Base-by-base conservation (phyloP, 257 asterid species). In the Nicotiana undulata region DNA sequence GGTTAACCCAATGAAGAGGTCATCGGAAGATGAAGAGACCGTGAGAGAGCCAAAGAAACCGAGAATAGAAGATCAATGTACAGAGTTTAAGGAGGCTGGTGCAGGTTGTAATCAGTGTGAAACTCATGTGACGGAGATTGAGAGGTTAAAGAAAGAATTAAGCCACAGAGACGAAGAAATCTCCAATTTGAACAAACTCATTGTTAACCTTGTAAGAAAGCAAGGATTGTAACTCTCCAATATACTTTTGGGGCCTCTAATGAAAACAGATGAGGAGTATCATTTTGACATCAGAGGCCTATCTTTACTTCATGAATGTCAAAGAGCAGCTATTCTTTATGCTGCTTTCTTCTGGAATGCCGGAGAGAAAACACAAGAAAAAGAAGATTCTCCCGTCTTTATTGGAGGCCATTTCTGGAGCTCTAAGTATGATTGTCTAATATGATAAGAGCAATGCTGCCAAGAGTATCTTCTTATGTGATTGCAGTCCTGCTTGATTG, bases 171-270 rank as follows among this genome's bases (percentile, higher is more conserved):
- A 95, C 13, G n/a, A 83, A 82, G 97, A 92, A 81, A 91, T 93
- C 20, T 75, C 93, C 9, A 85, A 49, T 77, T 85, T 93, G 92
- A 89, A 89, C 84, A 90, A 86, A 84, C 84, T 95, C 79, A 66
- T 93, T 52, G 93, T 91, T 82, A 91, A 94, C 15, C 93, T 95
- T 68, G 81, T 91, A 63, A 87, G 98, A 85, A 95, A 93, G 87
- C 98, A 95, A 82, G 94, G 96, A 31, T 93, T 95, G 31, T 95
- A 84, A 89, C 56, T 66, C 44, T 31, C 82, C 34, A 1, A 61
- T 52, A 1, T 4, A 34, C 34, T 24, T 44, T 20, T 11, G 59
- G 58, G 77, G 34, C 12, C 34, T 0, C 12, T 70, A 22, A 32
- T 4, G 58, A 70, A 70, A 40, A 11, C 58, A 44, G 34, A 20